A percentile compares a stretch with the other conserved stretches of the same genome.
Evolutionary conservation across 805 yeast species (phyloP).

Genomic region (Candida nemodendra): DNA sequence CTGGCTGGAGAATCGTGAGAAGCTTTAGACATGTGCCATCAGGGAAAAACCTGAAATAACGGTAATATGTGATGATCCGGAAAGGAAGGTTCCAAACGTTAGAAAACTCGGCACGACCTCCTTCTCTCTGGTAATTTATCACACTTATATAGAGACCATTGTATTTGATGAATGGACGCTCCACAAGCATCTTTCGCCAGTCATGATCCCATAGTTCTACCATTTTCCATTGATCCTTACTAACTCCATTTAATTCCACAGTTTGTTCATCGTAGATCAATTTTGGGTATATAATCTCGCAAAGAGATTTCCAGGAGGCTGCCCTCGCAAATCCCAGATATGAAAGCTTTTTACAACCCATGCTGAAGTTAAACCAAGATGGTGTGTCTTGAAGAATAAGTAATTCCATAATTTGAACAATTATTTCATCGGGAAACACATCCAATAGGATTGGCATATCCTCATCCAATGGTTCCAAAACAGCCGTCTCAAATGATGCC

Average conservation of each 20-base stretch:
- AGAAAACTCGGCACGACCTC: conserved; percentile 67
- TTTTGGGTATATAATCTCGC: conserved; percentile 48
- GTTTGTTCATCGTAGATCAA: conserved; percentile 52
- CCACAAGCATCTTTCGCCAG: conserved; percentile 52
- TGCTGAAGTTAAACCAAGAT: conserved; percentile 61
- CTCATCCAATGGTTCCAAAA: conserved; percentile 28
- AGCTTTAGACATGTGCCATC: conserved; percentile 74
- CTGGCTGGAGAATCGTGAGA: conserved; percentile 72
- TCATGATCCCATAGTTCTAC: conserved; percentile 40
- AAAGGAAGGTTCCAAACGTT: conserved; percentile 72
- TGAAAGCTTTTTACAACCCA: conserved; percentile 58
- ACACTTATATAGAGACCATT: conserved; percentile 84
- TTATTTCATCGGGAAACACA: conserved; percentile 56
- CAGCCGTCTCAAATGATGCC: conserved; percentile 33
- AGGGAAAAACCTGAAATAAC: conserved; percentile 78
- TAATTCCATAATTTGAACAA: conserved; percentile 48
- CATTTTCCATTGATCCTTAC: conserved; percentile 34
- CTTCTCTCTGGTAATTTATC: conserved; percentile 81
- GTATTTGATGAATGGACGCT: conserved; percentile 76
- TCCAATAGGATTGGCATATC: conserved; percentile 42
- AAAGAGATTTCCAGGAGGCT: conserved; percentile 49
- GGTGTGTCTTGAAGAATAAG: conserved; percentile 52
- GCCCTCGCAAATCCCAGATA: conserved; percentile 54
- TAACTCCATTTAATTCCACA: conserved; percentile 36
- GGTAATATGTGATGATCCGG: conserved; percentile 80